These are phyloP conservation scores for Tulasnella sp. DNA, from an alignment of 768 basidiomycete species.

Conservation along the genomic window DNA sequence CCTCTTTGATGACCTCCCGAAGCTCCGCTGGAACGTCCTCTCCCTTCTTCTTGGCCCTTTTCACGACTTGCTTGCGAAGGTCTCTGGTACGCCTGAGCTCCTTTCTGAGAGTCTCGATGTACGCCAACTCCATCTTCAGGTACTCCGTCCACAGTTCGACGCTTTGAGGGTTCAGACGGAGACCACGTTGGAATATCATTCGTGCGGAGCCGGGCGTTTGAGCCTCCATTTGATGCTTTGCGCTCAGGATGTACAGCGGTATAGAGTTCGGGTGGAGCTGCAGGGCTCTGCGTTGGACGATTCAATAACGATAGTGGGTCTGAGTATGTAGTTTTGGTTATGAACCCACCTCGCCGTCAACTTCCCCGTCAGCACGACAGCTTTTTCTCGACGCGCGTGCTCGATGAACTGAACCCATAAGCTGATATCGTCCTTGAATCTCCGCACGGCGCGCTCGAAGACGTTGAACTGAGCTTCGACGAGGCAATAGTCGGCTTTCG, in stretches of 20 bases:
- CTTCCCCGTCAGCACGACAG: conserved; percentile 65
- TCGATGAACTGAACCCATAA: conserved; percentile 87
- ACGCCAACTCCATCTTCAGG: conserved; percentile 80
- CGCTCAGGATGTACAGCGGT: conserved; percentile 71
- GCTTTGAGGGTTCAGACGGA: conserved; percentile 63
- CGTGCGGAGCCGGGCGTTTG: conserved; percentile 70
- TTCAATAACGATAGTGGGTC: neutral
- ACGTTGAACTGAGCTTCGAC: conserved; percentile 79
- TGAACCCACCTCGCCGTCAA: conserved; percentile 63
- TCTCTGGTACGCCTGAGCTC: conserved; percentile 39
- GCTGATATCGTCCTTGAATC: conserved; percentile 77
- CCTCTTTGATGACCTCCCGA: conserved; percentile 28
- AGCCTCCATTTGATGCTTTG: conserved; percentile 68
- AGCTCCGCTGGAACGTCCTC: conserved; percentile 19
- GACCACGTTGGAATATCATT: conserved; percentile 70
- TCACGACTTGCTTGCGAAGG: conserved; percentile 20
- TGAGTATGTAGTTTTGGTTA: no score
- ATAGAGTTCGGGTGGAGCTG: conserved; percentile 76
- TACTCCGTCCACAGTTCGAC: conserved; percentile 81
- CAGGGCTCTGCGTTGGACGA: conserved; percentile 44
- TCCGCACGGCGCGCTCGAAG: conserved; percentile 78
- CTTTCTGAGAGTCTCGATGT: conserved; percentile 58
- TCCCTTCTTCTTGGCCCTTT: conserved; percentile 1
- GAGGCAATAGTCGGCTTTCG: conserved; percentile 75
- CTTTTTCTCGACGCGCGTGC: conserved; percentile 69